phyloP scores from a whole-genome alignment of 352 stramenopile species.

The Phytophthora brassicae region DNA sequence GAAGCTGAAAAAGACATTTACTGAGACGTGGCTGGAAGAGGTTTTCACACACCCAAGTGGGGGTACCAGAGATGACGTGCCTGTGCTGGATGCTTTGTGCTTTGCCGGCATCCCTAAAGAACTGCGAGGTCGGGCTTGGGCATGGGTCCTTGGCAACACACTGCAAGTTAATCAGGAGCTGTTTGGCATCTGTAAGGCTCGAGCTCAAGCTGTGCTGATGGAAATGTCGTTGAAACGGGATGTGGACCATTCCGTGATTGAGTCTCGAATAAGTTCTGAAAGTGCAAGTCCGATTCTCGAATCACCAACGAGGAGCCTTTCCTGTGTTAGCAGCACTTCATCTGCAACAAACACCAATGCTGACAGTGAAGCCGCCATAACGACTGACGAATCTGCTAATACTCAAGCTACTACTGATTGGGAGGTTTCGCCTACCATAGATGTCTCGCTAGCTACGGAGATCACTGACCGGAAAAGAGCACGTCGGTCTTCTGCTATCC shows the following conservation, averaged over 20 bases:
- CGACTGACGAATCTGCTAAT: neutral
- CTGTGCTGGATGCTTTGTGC: slow-evolving; percentile 64
- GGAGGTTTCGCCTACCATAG: neutral
- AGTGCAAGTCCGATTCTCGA: slow-evolving; percentile 29
- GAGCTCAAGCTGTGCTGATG: slow-evolving; percentile 69
- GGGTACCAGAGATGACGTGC: slow-evolving; percentile 28
- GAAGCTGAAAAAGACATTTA: slow-evolving; percentile 76
- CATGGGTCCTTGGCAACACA: slow-evolving; percentile 78
- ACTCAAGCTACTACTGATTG: neutral
- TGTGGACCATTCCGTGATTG: slow-evolving; percentile 35
- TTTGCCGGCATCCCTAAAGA: slow-evolving; percentile 86
- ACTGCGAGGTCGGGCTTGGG: slow-evolving; percentile 75
- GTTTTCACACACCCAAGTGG: slow-evolving; percentile 46
- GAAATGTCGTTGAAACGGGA: slow-evolving; percentile 79
- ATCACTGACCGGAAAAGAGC: slow-evolving; percentile 27
- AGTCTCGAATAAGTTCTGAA: slow-evolving; percentile 23
- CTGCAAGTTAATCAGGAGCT: slow-evolving; percentile 87
- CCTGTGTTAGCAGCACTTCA: slow-evolving; percentile 35
- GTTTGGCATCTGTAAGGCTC: slow-evolving; percentile 78
- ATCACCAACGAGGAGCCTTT: slow-evolving; percentile 29
- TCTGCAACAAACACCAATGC: slow-evolving; percentile 24
- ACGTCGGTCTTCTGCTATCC: slow-evolving; percentile 32
- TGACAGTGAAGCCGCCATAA: slow-evolving; percentile 14
- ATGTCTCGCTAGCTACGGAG: neutral
- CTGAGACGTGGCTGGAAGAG: slow-evolving; percentile 73